Evolutionary conservation across 148 eudicot genomes (phyloP).

Genomic region (Amaranthus cruentus): DNA sequence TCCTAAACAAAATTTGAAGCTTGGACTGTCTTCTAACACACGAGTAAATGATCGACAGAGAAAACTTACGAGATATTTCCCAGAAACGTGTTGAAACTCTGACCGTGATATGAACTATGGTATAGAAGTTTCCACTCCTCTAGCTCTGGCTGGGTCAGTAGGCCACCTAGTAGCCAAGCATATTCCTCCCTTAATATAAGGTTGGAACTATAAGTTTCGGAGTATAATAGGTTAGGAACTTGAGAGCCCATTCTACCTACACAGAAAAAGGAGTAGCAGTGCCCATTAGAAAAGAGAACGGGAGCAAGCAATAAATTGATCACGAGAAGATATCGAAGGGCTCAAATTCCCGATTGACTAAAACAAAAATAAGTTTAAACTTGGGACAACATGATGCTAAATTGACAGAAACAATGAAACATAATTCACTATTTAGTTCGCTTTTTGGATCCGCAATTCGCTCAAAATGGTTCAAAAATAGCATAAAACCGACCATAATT

Average conservation of each 20-base stretch:
- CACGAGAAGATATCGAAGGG: neutral
- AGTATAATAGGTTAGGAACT: conserved; percentile 54
- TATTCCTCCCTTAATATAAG: conserved; percentile 58
- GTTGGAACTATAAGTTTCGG: conserved; percentile 40
- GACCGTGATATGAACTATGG: conserved; percentile 73
- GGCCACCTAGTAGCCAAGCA: conserved; percentile 93
- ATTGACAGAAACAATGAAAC: neutral
- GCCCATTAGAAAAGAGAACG: conserved; percentile 4
- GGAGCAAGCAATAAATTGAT: neutral
- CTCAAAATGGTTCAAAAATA: too few relatives aligned
- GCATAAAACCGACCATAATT: too few relatives aligned
- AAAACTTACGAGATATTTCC: conserved; percentile 72
- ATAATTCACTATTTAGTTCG: too few relatives aligned
- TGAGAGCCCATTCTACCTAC: conserved; percentile 54
- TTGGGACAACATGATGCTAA: neutral
- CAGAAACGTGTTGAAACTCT: conserved; percentile 82
- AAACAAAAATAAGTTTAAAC: neutral
- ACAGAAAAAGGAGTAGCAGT: neutral
- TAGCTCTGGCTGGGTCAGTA: conserved; percentile 58
- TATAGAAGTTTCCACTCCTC: conserved; percentile 88
- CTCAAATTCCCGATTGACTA: neutral
- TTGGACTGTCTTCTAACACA: neutral
- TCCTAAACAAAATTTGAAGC: too few relatives aligned
- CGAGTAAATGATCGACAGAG: conserved; percentile 17
- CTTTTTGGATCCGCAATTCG: too few relatives aligned